Evolutionary conservation across 2,329 filamentous ascomycete genomes (phyloP).

Genomic region (Niveomyces coronatus): DNA sequence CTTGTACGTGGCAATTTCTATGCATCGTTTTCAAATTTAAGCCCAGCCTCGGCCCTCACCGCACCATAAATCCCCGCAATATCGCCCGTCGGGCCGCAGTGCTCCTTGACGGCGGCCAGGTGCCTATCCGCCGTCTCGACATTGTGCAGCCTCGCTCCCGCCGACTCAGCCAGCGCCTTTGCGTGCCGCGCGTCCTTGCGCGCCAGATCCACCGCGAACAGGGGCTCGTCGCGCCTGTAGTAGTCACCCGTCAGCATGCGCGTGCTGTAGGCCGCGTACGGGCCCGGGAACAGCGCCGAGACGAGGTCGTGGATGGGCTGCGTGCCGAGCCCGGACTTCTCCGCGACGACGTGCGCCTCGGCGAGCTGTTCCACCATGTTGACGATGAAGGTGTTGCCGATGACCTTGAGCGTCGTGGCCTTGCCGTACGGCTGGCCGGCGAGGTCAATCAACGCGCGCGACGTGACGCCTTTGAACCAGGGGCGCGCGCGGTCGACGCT

Average conservation of each 20-base stretch:
- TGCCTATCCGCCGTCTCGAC: slow-evolving; percentile 60
- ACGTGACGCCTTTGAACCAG: slow-evolving; percentile 64
- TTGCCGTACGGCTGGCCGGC: slow-evolving; percentile 56
- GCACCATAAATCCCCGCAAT: slow-evolving; percentile 76
- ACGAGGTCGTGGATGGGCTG: slow-evolving; percentile 63
- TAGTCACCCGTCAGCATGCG: slow-evolving; percentile 71
- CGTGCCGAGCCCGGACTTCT: slow-evolving; percentile 67
- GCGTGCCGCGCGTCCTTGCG: slow-evolving; percentile 76
- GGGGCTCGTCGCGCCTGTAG: slow-evolving; percentile 62
- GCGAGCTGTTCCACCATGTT: slow-evolving; percentile 73
- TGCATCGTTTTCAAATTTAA: slow-evolving; percentile 58
- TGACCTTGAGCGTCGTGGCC: slow-evolving; percentile 64
- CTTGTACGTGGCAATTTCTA: neutral
- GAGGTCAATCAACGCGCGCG: slow-evolving; percentile 60
- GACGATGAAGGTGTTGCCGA: slow-evolving; percentile 79
- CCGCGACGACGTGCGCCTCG: slow-evolving; percentile 68
- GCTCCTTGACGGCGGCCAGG: slow-evolving; percentile 56
- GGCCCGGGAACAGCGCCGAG: slow-evolving; percentile 62
- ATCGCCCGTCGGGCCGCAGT: slow-evolving; percentile 61
- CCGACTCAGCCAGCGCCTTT: slow-evolving; percentile 49
- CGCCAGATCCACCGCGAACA: slow-evolving; percentile 74
- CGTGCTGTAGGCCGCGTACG: slow-evolving; percentile 63
- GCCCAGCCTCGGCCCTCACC: slow-evolving; percentile 60
- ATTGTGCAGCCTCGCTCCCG: slow-evolving; percentile 52
- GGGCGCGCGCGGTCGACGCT: slow-evolving; percentile 56